Evolutionary conservation across 2,329 filamentous ascomycete genomes (phyloP).

Genomic region (Colletotrichum plurivorum): DNA sequence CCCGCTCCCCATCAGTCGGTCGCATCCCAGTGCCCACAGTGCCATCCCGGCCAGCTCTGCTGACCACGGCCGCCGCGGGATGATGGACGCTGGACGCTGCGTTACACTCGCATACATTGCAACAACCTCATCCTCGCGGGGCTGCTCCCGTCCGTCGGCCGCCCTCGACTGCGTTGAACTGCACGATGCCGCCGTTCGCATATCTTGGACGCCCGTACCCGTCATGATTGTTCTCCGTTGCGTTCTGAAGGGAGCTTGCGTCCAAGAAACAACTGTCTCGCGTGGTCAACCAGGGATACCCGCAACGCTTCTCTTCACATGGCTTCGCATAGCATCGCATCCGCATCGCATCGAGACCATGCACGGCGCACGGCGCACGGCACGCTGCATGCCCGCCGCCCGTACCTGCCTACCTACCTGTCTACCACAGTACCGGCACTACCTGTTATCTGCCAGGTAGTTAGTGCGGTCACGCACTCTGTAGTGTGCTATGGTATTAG

Average conservation of each 20-base stretch:
- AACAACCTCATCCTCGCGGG: background rate
- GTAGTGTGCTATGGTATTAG: too few species aligned
- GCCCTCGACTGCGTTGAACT: background rate
- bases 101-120: background rate
- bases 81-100: constrained; percentile 4
- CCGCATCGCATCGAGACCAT: constrained; percentile 30
- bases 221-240: background rate
- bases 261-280: constrained; percentile 12
- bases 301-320: constrained; percentile 12
- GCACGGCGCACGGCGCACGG: constrained; percentile 21
- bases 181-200: constrained; percentile 27
- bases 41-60: constrained; percentile 32
- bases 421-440: too few species aligned
- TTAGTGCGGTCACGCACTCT: too few species aligned
- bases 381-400: constrained; percentile 26
- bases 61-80: constrained; percentile 30
- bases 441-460: too few species aligned
- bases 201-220: background rate
- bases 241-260: background rate
- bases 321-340: constrained; percentile 35
- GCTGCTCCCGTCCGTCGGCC: constrained; percentile 27
- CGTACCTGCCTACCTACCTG: background rate
- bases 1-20: constrained; percentile 16
- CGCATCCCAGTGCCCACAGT: background rate
- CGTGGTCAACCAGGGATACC: constrained; percentile 4